phyloP scores from a whole-genome alignment of 495 filamentous ascomycete species.

The Neurospora pannonica region DNA sequence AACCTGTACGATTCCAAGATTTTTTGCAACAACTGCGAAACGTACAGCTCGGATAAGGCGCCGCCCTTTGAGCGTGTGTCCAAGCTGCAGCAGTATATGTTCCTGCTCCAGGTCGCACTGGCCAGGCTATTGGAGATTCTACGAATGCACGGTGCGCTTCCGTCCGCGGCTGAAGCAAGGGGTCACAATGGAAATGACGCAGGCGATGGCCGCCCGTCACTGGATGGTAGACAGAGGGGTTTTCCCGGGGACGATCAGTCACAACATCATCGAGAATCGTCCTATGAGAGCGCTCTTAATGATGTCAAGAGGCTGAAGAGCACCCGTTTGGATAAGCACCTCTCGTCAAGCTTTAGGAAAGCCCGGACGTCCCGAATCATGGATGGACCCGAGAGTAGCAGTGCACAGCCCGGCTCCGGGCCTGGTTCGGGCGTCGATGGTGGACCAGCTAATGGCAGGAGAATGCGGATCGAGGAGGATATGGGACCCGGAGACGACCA shows the following conservation, averaged over 20 bases:
- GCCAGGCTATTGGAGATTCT: constrained; percentile 83
- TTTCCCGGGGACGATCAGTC: constrained; percentile 55
- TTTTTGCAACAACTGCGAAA: constrained; percentile 57
- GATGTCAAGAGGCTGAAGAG: constrained; percentile 88
- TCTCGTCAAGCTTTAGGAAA: constrained; percentile 85
- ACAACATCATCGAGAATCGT: constrained; percentile 55
- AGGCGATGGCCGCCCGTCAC: constrained; percentile 39
- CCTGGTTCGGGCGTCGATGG: constrained; percentile 55
- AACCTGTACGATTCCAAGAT: constrained; percentile 53
- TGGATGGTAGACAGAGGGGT: constrained; percentile 57
- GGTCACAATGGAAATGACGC: constrained; percentile 59
- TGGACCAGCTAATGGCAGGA: constrained; percentile 47
- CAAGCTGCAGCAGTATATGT: constrained; percentile 88
- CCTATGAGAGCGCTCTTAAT: constrained; percentile 91
- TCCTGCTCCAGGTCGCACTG: constrained; percentile 81
- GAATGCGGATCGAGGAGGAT: constrained; percentile 47
- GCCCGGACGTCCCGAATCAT: constrained; percentile 87
- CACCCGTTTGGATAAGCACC: constrained; percentile 83
- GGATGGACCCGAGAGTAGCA: constrained; percentile 76
- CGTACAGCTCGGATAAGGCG: constrained; percentile 22
- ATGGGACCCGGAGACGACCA: background rate
- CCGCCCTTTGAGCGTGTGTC: constrained; percentile 53
- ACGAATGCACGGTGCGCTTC: constrained; percentile 67
- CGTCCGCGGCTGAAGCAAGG: constrained; percentile 68
- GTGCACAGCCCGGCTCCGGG: constrained; percentile 63